A percentile compares a stretch with the other conserved stretches of the same genome.
Conservation (phyloP, 208 protist species). For the Zelonia costaricensis region DNA sequence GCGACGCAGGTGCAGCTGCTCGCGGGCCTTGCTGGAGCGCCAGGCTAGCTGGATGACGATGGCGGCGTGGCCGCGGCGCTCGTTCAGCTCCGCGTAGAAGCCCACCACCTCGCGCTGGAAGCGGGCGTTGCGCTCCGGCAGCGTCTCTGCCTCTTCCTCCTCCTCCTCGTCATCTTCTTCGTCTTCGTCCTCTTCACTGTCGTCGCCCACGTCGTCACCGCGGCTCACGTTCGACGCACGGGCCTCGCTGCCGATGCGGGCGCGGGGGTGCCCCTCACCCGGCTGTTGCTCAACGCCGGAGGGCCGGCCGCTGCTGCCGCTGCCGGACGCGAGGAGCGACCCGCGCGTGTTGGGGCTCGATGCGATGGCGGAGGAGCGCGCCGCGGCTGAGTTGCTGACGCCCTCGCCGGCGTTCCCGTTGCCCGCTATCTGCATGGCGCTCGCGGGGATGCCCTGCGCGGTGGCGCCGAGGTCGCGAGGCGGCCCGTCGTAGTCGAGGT, state of each 20-base stretch:
- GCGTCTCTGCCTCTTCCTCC: constrained; percentile 57
- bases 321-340: not conserved
- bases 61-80: constrained; percentile 45
- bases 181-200: not conserved
- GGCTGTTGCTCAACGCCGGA: no score
- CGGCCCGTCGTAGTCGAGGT: not conserved
- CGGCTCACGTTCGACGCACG: not conserved
- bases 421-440: not conserved
- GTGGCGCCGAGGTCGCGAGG: not conserved
- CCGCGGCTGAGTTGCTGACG: not conserved
- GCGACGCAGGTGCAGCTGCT: constrained; percentile 42
- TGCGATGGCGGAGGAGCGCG: not conserved
- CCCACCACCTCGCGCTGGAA: constrained; percentile 58
- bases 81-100: constrained; percentile 43
- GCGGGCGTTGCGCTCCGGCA: constrained; percentile 55
- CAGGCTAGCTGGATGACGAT: constrained; percentile 60
- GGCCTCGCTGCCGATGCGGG: not conserved
- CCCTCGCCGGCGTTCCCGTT: not conserved
- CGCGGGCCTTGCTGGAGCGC: constrained; percentile 53
- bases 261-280: no score
- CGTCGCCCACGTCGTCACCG: not conserved
- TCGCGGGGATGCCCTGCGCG: not conserved
- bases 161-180: constrained; percentile 36
- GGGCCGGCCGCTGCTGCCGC: not conserved
- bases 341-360: no score